phyloP scores from a whole-genome alignment of 768 basidiomycete species.

The Plicaturopsis crispa region DNA sequence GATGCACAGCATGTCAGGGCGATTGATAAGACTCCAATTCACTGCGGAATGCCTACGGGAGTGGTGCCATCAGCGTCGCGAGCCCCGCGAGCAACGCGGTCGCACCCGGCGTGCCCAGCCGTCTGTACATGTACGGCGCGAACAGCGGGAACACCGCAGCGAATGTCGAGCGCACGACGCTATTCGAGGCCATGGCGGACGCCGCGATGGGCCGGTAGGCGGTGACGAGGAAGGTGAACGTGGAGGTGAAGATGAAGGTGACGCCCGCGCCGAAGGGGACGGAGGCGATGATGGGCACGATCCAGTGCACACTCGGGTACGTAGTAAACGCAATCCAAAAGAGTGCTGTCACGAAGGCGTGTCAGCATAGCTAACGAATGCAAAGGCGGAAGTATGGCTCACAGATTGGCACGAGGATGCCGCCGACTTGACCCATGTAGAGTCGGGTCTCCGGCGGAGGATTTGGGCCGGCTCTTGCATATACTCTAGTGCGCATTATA shows the following conservation, averaged over 20 bases:
- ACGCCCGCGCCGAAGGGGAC: constrained; percentile 47
- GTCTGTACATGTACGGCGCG: constrained; percentile 40
- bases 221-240: constrained; percentile 55
- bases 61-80: constrained; percentile 50
- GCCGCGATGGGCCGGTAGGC: constrained; percentile 45
- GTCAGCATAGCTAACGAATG: constrained; percentile 5
- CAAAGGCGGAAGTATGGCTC: constrained; percentile 9
- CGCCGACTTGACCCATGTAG: constrained; percentile 63
- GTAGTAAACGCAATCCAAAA: constrained; percentile 54
- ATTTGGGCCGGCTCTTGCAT: constrained; percentile 29
- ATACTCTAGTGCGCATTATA: constrained; percentile 31
- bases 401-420: constrained; percentile 55
- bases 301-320: constrained; percentile 38
- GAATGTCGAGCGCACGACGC: constrained; percentile 37
- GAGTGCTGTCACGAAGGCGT: constrained; percentile 20
- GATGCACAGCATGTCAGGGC: not conserved
- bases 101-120: constrained; percentile 62
- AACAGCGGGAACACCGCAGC: constrained; percentile 47
- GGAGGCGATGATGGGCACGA: constrained; percentile 36
- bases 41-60: too few species aligned
- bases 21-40: constrained; percentile 9
- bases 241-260: constrained; percentile 59
- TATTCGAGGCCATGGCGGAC: constrained; percentile 65
- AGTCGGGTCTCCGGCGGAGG: constrained; percentile 63
- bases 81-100: constrained; percentile 63